Evolutionary conservation across 2,329 filamentous ascomycete species (phyloP).

Genomic region (Colletotrichum trifolii): DNA sequence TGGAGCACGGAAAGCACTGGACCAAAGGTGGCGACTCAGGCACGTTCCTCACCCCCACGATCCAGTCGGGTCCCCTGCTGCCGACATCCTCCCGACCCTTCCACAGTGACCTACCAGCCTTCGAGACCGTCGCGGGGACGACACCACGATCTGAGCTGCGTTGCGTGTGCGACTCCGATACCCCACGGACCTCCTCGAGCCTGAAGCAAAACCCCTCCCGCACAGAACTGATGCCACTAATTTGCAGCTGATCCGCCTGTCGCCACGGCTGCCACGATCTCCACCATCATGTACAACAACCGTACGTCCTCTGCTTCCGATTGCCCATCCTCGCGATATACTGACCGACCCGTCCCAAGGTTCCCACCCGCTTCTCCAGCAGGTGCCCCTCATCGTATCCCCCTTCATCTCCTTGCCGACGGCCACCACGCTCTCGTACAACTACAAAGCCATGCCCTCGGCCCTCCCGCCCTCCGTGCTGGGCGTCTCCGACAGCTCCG

Average conservation of each 20-base stretch:
- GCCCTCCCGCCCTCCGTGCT: constrained; percentile 81
- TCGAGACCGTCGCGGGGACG: constrained; percentile 1
- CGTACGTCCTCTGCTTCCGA: constrained; percentile 41
- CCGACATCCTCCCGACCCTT: constrained; percentile 6
- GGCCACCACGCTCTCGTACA: constrained; percentile 92
- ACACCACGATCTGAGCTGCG: background rate
- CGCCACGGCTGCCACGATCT: constrained; percentile 1
- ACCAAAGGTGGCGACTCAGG: background rate
- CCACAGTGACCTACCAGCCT: background rate
- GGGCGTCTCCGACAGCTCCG: constrained; percentile 55
- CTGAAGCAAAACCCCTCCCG: background rate
- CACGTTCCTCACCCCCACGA: background rate
- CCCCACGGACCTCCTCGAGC: background rate
- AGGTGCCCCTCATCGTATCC: constrained; percentile 92
- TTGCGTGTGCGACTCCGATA: background rate
- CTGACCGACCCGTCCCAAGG: constrained; percentile 54
- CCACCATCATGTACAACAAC: constrained; percentile 42
- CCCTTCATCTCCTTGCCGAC: constrained; percentile 93
- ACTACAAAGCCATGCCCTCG: constrained; percentile 90
- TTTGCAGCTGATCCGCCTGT: constrained; percentile 12
- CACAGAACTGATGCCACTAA: constrained; percentile 4
- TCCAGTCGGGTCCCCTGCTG: constrained; percentile 16
- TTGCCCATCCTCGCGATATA: background rate
- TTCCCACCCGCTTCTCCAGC: constrained; percentile 87
- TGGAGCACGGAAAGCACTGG: no score